Conservation (phyloP, 2,329 filamentous ascomycete species). For the Nemania sp. region DNA sequence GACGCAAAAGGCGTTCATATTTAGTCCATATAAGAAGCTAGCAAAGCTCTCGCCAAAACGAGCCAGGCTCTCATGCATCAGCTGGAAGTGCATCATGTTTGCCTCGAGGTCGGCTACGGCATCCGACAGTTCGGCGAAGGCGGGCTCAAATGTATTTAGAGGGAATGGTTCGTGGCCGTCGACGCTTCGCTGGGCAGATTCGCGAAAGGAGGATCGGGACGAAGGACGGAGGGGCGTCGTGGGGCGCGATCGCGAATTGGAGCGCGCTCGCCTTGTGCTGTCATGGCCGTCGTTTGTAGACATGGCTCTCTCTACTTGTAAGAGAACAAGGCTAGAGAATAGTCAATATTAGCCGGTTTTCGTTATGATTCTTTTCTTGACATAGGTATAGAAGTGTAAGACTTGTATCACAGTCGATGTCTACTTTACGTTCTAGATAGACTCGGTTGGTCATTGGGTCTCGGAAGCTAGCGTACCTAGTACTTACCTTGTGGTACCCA, state of each 20-base stretch:
- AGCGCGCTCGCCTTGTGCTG: constrained; percentile 46
- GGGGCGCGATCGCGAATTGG: constrained; percentile 71
- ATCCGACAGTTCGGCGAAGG: constrained; percentile 93
- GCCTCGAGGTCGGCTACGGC: constrained; percentile 95
- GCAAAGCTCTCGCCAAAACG: constrained; percentile 97
- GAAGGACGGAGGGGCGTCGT: constrained; percentile 92
- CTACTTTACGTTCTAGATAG: too few relatives aligned
- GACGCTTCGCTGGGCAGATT: constrained; percentile 72
- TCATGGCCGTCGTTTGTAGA: constrained; percentile 46
- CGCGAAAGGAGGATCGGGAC: constrained; percentile 88
- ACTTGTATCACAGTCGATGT: background rate
- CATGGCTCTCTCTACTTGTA: constrained; percentile 36
- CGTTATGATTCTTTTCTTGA: background rate
- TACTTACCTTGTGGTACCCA: too few relatives aligned
- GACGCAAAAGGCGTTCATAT: constrained; percentile 99
- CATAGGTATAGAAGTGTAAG: background rate
- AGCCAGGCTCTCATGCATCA: constrained; percentile 94
- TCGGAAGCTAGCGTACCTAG: too few relatives aligned
- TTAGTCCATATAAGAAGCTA: constrained; percentile 93
- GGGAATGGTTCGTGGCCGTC: constrained; percentile 71
- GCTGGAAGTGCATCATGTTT: constrained; percentile 96
- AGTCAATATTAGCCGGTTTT: background rate
- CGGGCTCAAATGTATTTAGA: constrained; percentile 85
- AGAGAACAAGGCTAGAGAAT: too few relatives aligned
- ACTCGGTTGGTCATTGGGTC: too few relatives aligned